Evolutionary conservation across 2,329 filamentous ascomycete species (phyloP).

Genomic region (Cercospora janseana): DNA sequence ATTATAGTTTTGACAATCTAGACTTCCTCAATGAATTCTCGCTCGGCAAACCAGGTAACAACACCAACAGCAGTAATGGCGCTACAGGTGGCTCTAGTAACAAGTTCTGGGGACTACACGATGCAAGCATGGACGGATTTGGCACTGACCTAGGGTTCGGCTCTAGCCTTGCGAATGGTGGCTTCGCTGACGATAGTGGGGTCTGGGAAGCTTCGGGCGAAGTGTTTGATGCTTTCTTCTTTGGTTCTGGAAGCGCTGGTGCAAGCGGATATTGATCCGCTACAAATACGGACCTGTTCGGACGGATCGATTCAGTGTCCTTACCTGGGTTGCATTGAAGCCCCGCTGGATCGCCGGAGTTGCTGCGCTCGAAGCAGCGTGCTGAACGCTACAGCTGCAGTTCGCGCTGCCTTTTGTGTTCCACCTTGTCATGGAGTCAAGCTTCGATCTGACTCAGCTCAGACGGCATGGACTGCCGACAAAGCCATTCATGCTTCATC

Average conservation of each 20-base stretch:
- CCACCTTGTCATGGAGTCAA: no score
- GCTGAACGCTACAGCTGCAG: no score
- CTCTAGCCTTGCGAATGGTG: conserved; percentile 30
- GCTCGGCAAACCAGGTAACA: conserved; percentile 40
- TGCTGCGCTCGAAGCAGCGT: no score
- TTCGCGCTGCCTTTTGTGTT: no score
- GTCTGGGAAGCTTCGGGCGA: conserved; percentile 55
- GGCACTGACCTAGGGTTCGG: conserved; percentile 60
- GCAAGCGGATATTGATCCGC: conserved; percentile 11
- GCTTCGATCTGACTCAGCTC: no score
- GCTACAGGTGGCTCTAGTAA: no score
- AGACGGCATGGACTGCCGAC: no score
- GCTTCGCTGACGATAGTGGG: conserved; percentile 35
- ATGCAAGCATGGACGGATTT: conserved; percentile 10
- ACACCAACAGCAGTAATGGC: neutral
- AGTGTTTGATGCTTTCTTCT: conserved; percentile 70
- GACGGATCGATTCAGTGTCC: no score
- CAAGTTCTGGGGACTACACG: conserved; percentile 20
- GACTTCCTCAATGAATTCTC: conserved; percentile 56
- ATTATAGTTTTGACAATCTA: conserved; percentile 46
- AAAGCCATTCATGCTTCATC: no score
- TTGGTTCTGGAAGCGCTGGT: conserved; percentile 50
- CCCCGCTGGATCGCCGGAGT: no score
- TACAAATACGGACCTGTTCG: no score
- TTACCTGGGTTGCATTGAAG: no score